Conservation (phyloP, 179 eudicot species). For the Amaranthus tricolor region DNA sequence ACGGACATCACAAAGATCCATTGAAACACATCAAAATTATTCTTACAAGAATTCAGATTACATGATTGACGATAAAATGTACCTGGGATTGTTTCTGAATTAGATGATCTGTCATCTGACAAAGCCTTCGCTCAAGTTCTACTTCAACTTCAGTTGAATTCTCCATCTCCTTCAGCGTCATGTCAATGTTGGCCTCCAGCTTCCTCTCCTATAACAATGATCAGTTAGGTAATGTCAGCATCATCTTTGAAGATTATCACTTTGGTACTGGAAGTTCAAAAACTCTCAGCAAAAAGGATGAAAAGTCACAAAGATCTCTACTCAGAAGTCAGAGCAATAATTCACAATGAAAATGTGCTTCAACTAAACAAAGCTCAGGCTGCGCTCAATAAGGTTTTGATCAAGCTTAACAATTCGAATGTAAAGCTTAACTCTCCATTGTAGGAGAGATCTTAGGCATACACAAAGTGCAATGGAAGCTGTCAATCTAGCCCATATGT, state of each 20-base stretch:
- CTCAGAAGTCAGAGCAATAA: not conserved
- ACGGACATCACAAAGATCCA: not conserved
- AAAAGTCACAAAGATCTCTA: not conserved
- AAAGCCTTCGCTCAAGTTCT: conserved; percentile 81
- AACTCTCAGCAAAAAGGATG: not conserved
- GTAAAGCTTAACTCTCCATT: too few relatives aligned
- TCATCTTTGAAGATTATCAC: not conserved
- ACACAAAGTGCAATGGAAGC: too few relatives aligned
- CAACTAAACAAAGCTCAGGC: too few relatives aligned
- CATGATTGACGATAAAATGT: not conserved
- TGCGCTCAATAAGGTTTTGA: too few relatives aligned
- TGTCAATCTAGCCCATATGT: too few relatives aligned
- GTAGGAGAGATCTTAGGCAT: too few relatives aligned
- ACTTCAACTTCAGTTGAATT: conserved; percentile 82
- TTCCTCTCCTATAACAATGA: conserved; percentile 46
- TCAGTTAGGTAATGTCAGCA: not conserved
- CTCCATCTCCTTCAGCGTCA: conserved; percentile 58
- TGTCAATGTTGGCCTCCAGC: conserved; percentile 53
- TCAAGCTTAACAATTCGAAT: too few relatives aligned
- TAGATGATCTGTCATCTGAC: conserved; percentile 88
- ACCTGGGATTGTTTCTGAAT: conserved; percentile 99
- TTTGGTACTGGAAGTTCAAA: not conserved
- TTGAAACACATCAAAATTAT: not conserved
- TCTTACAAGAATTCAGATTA: conserved; percentile 1
- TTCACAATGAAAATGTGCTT: not conserved